Evolutionary conservation across 2,329 filamentous ascomycete species (phyloP).

Genomic region (Xylaria digitata): DNA sequence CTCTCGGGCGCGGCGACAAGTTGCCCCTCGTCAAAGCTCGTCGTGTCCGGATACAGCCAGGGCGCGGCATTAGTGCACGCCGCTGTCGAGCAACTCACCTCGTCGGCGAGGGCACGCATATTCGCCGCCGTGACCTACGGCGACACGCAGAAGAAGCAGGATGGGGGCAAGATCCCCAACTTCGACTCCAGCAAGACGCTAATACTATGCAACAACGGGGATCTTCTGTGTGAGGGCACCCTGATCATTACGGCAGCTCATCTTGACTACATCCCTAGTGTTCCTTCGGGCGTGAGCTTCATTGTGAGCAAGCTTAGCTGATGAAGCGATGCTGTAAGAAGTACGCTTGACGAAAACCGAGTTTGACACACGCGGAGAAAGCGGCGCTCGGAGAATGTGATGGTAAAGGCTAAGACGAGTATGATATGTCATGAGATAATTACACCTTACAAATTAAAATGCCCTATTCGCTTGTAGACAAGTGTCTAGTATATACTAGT

Average conservation of each 20-base stretch:
- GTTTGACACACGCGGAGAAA: not conserved
- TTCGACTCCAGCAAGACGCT: constrained; percentile 47
- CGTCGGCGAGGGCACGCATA: constrained; percentile 11
- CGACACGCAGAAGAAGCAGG: constrained; percentile 49
- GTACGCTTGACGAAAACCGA: not conserved
- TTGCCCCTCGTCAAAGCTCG: constrained; percentile 51
- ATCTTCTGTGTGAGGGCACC: constrained; percentile 61
- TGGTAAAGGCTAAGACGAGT: not conserved
- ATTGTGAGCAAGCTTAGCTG: constrained; percentile 20
- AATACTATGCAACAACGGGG: constrained; percentile 61
- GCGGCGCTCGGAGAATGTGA: not conserved
- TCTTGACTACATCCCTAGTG: constrained; percentile 21
- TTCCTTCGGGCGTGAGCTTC: constrained; percentile 27
- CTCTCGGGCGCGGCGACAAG: constrained; percentile 47
- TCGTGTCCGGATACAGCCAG: constrained; percentile 50
- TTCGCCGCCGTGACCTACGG: constrained; percentile 47
- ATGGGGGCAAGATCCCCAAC: constrained; percentile 48
- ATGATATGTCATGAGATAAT: not conserved
- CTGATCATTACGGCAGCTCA: constrained; percentile 23
- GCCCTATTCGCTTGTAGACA: not conserved
- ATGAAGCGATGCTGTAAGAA: not conserved
- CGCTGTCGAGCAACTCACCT: constrained; percentile 44
- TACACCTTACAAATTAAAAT: not conserved
- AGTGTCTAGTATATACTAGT: not conserved
- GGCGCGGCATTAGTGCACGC: constrained; percentile 51